These are phyloP conservation scores for Euryodendron excelsum DNA, from an alignment of 148 eudicot species.

Conservation along the genomic window DNA sequence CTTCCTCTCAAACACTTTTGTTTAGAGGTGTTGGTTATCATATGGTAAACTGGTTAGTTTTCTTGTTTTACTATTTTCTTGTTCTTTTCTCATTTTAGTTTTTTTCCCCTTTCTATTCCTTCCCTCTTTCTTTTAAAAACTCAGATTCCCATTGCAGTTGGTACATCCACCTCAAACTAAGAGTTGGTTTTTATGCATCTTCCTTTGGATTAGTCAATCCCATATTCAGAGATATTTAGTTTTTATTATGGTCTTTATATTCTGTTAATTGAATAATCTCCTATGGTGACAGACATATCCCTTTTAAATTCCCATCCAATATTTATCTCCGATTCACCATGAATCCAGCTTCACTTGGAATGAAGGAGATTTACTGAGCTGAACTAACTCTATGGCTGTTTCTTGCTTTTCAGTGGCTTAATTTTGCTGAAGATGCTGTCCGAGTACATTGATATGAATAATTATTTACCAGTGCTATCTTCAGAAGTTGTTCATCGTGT, in stretches of 20 bases:
- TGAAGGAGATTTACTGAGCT: not conserved
- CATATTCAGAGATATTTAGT: not conserved
- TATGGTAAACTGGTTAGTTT: slow-evolving; percentile 96
- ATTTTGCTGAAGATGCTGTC: slow-evolving; percentile 97
- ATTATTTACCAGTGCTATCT: slow-evolving; percentile 73
- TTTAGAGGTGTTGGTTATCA: slow-evolving; percentile 79
- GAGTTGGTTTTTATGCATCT: not conserved
- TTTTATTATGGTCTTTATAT: not conserved
- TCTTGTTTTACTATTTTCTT: slow-evolving; percentile 3
- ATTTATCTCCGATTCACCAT: not conserved
- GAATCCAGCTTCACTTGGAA: not conserved
- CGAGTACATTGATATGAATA: slow-evolving; percentile 92
- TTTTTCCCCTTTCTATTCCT: not conserved
- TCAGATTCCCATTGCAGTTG: not conserved
- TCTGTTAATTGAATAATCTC: not conserved
- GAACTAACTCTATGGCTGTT: slow-evolving; percentile 13
- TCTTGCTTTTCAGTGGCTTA: slow-evolving; percentile 69
- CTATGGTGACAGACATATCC: not conserved
- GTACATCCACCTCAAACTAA: not conserved
- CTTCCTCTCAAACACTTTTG: slow-evolving; percentile 57
- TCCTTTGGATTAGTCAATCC: not conserved
- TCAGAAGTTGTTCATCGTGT: slow-evolving; percentile 94
- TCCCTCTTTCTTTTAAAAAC: not conserved
- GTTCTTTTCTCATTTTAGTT: not conserved
- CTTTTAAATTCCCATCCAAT: not conserved